Percentiles rank a stretch among this genome's conserved stretches.
Evolutionary conservation across 345 rosid genomes (phyloP).

Genomic region (Murraya koenigii): DNA sequence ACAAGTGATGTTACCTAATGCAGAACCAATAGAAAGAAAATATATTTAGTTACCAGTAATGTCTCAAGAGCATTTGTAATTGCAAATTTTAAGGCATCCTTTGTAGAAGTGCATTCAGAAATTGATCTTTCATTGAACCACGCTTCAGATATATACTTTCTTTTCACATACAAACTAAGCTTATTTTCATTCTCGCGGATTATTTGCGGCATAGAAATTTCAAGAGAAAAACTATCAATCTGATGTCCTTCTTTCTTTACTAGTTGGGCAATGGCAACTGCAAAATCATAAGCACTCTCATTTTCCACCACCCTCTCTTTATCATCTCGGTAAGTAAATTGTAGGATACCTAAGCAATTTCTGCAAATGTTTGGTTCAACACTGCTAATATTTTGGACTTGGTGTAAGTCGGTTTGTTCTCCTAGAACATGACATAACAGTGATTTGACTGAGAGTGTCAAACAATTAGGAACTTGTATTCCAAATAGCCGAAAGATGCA

Average conservation of each 20-base stretch:
- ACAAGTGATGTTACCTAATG: background rate
- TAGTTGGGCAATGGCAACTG: constrained; percentile 42
- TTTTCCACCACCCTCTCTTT: constrained; percentile 32
- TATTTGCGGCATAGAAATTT: constrained; percentile 60
- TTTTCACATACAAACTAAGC: constrained; percentile 59
- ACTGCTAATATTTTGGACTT: constrained; percentile 10
- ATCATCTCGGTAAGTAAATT: constrained; percentile 49
- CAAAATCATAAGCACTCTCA: constrained; percentile 40
- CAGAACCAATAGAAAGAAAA: background rate
- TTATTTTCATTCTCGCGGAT: constrained; percentile 53
- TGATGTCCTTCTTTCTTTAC: constrained; percentile 62
- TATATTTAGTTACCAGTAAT: constrained; percentile 51
- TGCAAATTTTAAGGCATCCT: constrained; percentile 74
- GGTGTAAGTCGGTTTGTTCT: background rate
- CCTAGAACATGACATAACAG: constrained; percentile 28
- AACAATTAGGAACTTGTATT: constrained; percentile 30
- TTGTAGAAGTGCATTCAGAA: constrained; percentile 42
- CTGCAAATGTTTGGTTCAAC: constrained; percentile 49
- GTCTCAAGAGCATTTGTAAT: constrained; percentile 46
- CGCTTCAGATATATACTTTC: constrained; percentile 54
- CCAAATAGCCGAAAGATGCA: constrained; percentile 72
- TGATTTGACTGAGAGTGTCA: constrained; percentile 26
- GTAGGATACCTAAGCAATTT: constrained; percentile 79
- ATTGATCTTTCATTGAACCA: constrained; percentile 47
- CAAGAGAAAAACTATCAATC: constrained; percentile 67